phyloP scores from a whole-genome alignment of 768 basidiomycete species.

The Daedalea quercina region DNA sequence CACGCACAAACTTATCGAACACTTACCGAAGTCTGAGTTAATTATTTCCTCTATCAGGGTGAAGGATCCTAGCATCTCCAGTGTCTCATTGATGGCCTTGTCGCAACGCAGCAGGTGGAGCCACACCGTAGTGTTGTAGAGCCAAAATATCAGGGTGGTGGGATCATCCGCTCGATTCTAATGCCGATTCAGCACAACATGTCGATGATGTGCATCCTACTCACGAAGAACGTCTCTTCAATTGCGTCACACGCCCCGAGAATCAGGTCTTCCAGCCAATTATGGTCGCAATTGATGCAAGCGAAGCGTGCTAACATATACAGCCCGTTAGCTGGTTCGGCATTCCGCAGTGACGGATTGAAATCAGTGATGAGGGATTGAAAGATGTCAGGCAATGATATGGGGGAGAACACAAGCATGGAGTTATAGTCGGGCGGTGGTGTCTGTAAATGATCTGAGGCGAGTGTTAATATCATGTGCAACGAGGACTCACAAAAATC shows the following conservation, averaged over 20 bases:
- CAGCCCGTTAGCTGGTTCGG: constrained; percentile 85
- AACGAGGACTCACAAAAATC: constrained; percentile 11
- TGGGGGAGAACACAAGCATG: constrained; percentile 92
- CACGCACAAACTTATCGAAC: neutral
- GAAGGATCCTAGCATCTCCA: constrained; percentile 80
- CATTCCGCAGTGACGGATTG: constrained; percentile 61
- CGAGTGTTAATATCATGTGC: constrained; percentile 7
- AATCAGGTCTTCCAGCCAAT: constrained; percentile 90
- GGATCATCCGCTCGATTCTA: constrained; percentile 83
- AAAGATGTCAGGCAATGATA: constrained; percentile 70
- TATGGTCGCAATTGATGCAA: constrained; percentile 82
- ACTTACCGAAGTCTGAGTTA: constrained; percentile 87
- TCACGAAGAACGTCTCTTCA: constrained; percentile 87
- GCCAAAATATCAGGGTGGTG: constrained; percentile 86
- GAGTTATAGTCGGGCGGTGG: constrained; percentile 70
- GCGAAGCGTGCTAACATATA: constrained; percentile 93
- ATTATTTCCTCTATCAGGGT: constrained; percentile 86
- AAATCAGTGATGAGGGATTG: constrained; percentile 77
- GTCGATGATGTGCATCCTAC: constrained; percentile 24
- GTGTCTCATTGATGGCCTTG: constrained; percentile 67
- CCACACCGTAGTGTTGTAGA: constrained; percentile 87
- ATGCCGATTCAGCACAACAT: neutral
- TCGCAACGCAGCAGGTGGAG: constrained; percentile 89
- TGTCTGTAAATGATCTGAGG: constrained; percentile 41
- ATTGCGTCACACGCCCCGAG: constrained; percentile 88